A percentile compares a stretch with the other conserved stretches of the same genome.
phyloP scores from a whole-genome alignment of 345 rosid species.

The Geranium brycei region DNA sequence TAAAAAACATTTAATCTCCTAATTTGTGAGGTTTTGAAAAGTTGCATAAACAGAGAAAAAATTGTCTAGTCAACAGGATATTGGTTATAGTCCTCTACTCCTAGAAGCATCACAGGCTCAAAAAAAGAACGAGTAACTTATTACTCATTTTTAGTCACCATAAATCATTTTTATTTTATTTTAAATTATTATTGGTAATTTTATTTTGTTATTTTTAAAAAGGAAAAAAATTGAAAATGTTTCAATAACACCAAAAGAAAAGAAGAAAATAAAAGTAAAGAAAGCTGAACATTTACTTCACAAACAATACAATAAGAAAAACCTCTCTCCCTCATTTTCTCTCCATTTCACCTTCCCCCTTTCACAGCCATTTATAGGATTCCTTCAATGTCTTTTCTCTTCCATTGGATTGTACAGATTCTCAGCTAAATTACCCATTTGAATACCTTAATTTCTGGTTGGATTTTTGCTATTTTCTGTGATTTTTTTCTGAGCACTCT shows the following conservation, averaged over 20 bases:
- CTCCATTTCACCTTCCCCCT: slow-evolving; percentile 26
- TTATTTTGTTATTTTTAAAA: too few species aligned
- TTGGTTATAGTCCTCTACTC: too few species aligned
- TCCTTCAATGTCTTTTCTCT: slow-evolving; percentile 40
- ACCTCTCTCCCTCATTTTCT: slow-evolving; percentile 10
- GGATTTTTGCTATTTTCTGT: slow-evolving; percentile 13
- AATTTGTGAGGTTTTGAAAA: too few species aligned
- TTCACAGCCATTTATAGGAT: slow-evolving; percentile 56
- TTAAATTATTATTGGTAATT: too few species aligned
- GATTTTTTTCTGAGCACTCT: neutral
- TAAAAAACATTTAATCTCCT: too few species aligned
- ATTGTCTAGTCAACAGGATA: too few species aligned
- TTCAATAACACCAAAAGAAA: neutral
- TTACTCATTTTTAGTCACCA: too few species aligned
- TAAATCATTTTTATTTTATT: too few species aligned
- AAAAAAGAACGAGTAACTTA: too few species aligned
- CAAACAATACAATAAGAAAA: slow-evolving; percentile 12
- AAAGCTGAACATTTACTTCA: slow-evolving; percentile 24
- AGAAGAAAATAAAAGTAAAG: slow-evolving; percentile 3
- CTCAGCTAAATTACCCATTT: slow-evolving; percentile 31
- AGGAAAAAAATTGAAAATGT: neutral
- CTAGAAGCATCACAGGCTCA: too few species aligned
- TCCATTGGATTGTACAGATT: slow-evolving; percentile 48
- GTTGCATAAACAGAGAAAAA: too few species aligned
- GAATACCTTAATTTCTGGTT: slow-evolving; percentile 17